Percentiles rank a stretch among this genome's conserved stretches.
Conservation (phyloP, 768 basidiomycete genomes). For the Boletellus ananiceps region DNA sequence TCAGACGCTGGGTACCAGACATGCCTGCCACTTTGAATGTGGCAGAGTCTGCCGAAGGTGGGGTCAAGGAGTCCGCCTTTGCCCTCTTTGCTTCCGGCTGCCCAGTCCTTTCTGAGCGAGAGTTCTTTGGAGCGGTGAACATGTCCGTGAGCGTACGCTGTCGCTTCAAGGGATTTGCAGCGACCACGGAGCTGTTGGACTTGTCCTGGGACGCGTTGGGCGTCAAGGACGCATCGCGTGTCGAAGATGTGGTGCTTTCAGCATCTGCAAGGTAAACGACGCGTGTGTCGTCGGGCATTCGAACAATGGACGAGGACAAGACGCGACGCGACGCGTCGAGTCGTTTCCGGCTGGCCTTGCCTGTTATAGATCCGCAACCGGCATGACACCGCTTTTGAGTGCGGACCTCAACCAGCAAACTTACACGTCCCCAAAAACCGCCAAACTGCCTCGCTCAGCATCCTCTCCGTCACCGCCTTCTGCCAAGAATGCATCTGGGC, state of each 20-base stretch:
- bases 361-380: constrained; percentile 11
- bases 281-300: constrained; percentile 26
- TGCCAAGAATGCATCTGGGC: constrained; percentile 47
- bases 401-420: constrained; percentile 1
- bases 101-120: constrained; percentile 15
- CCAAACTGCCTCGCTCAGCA: constrained; percentile 74
- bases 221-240: constrained; percentile 9
- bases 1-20: constrained; percentile 36
- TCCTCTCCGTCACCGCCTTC: constrained; percentile 75
- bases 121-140: constrained; percentile 40
- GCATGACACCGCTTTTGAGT: constrained; percentile 8
- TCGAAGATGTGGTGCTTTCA: constrained; percentile 21
- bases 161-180: constrained; percentile 38
- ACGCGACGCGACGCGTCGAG: constrained; percentile 9
- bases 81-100: constrained; percentile 44
- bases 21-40: constrained; percentile 10
- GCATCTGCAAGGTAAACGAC: constrained; percentile 47
- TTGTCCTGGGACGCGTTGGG: constrained; percentile 24
- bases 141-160: constrained; percentile 67
- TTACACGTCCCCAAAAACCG: constrained; percentile 10
- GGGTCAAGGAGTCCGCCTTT: constrained; percentile 33
- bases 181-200: constrained; percentile 15
- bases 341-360: neutral
- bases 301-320: constrained; percentile 8
- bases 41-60: constrained; percentile 17